Percentiles rank a stretch among this genome's conserved stretches.
These are phyloP conservation scores for Erythrobasidium hasegawianum DNA, from an alignment of 1,284 basidiomycete genomes.

Conservation along the genomic window DNA sequence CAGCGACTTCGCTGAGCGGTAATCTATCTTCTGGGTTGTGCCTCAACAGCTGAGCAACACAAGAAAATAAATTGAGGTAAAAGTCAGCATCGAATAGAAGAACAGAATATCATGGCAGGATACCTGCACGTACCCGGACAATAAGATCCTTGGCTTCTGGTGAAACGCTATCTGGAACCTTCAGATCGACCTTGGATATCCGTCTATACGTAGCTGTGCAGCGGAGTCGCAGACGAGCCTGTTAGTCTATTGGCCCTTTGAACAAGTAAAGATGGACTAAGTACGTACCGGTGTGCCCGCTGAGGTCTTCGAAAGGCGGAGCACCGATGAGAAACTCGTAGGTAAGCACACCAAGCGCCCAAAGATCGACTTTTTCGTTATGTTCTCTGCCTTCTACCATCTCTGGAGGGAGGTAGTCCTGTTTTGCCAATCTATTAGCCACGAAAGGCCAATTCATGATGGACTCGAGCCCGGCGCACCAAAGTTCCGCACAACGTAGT, in stretches of 20 bases:
- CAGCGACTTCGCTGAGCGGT: constrained; percentile 71
- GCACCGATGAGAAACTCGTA: constrained; percentile 91
- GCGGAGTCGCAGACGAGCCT: no score
- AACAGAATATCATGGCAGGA: no score
- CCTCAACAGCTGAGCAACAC: constrained; percentile 74
- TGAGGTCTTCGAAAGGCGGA: constrained; percentile 89
- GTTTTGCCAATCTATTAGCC: constrained; percentile 61
- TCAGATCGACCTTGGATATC: constrained; percentile 76
- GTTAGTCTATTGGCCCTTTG: no score
- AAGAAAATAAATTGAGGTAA: no score
- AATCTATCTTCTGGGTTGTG: constrained; percentile 80
- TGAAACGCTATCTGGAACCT: constrained; percentile 65
- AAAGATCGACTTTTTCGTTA: constrained; percentile 85
- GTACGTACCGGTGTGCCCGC: constrained; percentile 63
- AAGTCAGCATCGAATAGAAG: no score
- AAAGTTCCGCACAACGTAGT: constrained; percentile 34
- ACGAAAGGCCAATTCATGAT: neutral
- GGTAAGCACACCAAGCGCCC: constrained; percentile 92
- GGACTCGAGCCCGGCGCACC: neutral
- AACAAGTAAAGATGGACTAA: no score
- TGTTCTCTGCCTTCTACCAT: constrained; percentile 92
- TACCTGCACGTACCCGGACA: constrained; percentile 53
- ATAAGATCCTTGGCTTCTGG: constrained; percentile 67
- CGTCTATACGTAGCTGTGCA: constrained; percentile 74
- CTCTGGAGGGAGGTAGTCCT: constrained; percentile 97